Percentiles rank a stretch among this genome's conserved stretches.
phyloP scores from a whole-genome alignment of 257 asterid genomes.

The Rhazya stricta region DNA sequence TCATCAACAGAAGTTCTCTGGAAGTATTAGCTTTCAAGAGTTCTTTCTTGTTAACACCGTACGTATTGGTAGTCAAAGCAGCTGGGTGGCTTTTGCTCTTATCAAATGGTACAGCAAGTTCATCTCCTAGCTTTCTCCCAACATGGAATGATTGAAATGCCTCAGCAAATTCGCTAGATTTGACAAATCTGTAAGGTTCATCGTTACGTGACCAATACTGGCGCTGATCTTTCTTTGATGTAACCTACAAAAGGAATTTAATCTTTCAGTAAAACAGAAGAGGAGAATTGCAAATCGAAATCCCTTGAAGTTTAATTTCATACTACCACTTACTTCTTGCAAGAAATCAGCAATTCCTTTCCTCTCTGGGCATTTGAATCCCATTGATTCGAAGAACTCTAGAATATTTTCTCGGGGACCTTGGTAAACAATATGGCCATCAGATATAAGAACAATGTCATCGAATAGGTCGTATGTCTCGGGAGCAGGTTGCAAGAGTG shows the following conservation, averaged over 20 bases:
- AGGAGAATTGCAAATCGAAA: not conserved
- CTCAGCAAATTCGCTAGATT: conserved; percentile 26
- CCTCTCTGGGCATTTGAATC: conserved; percentile 39
- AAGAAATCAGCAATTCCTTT: conserved; percentile 44
- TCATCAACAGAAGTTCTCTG: conserved; percentile 52
- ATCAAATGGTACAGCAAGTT: conserved; percentile 53
- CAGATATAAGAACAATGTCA: conserved; percentile 38
- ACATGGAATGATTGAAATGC: conserved; percentile 28
- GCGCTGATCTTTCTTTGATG: conserved; percentile 35
- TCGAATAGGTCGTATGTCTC: conserved; percentile 38
- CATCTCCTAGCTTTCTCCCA: conserved; percentile 38
- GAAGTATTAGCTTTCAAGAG: conserved; percentile 52
- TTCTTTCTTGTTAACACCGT: conserved; percentile 46
- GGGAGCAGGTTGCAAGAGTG: conserved; percentile 40
- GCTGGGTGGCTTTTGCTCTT: conserved; percentile 71
- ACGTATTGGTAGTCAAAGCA: conserved; percentile 51
- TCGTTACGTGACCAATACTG: conserved; percentile 32
- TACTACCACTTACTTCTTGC: conserved; percentile 31
- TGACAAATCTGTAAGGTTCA: conserved; percentile 25
- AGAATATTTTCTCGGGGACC: conserved; percentile 37
- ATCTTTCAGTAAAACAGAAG: not conserved
- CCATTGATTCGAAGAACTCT: conserved; percentile 34
- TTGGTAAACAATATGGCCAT: conserved; percentile 30
- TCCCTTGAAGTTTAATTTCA: not conserved
- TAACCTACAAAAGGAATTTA: conserved; percentile 19